Conservation (phyloP, 495 filamentous ascomycete genomes). For the Rhypophila decipiens region DNA sequence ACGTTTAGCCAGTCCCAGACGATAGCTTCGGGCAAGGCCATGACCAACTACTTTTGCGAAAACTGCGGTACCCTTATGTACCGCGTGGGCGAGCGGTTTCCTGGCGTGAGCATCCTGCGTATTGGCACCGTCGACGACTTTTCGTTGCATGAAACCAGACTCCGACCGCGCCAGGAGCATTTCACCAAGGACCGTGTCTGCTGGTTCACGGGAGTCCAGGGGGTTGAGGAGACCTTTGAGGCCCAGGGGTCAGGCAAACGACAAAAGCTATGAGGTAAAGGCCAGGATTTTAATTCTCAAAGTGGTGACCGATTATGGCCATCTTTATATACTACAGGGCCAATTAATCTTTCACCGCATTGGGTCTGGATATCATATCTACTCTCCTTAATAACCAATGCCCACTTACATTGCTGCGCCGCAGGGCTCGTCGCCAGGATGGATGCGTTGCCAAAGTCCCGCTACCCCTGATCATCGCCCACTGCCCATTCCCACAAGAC, state of each 20-base stretch:
- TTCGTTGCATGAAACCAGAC: conserved; percentile 42
- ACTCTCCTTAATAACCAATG: too few species aligned
- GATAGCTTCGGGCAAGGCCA: conserved; percentile 33
- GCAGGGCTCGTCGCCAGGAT: too few species aligned
- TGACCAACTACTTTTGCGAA: conserved; percentile 51
- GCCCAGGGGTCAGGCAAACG: too few species aligned
- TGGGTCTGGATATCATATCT: too few species aligned
- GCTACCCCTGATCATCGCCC: too few species aligned
- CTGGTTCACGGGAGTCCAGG: conserved; percentile 35
- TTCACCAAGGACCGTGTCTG: conserved; percentile 37
- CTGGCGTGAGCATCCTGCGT: conserved; percentile 38
- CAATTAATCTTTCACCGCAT: too few species aligned
- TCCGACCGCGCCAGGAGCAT: conserved; percentile 40
- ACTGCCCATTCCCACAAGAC: conserved; percentile 58
- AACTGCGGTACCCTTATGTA: conserved; percentile 52
- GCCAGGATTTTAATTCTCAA: too few species aligned
- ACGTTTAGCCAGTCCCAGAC: conserved; percentile 35
- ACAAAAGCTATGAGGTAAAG: too few species aligned
- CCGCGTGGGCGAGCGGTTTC: conserved; percentile 28
- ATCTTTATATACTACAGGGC: too few species aligned
- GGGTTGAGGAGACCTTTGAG: conserved; percentile 17
- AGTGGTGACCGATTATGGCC: too few species aligned
- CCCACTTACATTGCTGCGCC: too few species aligned
- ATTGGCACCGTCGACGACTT: conserved; percentile 53
- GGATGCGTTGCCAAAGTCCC: too few species aligned